Base-by-base conservation (phyloP, 1,284 basidiomycete species). In the Tilletia horrida region DNA sequence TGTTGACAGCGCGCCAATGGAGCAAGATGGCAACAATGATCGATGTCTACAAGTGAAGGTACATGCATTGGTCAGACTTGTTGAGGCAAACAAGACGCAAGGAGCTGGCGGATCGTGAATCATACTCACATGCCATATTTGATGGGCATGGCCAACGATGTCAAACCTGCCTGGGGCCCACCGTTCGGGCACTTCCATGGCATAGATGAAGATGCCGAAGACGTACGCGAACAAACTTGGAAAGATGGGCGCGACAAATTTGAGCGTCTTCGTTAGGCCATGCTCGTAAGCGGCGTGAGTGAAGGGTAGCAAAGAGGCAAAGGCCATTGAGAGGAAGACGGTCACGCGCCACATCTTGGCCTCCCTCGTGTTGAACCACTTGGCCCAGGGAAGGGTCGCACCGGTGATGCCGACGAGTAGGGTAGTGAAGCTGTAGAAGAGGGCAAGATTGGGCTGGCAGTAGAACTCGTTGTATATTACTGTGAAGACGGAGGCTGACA, bases 401-500 rank as follows among this genome's bases (percentile, higher is more conserved):
- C 79, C 78, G 7, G 71, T 70, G 25, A 75, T 27, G 40, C 78
- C 80, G 21, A 81, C 73, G 14, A 74, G 9, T 43, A 79, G 65
- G 35, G 77, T 76, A 2, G 78, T 78, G 31, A 72, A 57, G 18
- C 73, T 72, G 69, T 81, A 81, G 59, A 76, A 66, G 4, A 78
- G 69, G 35, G 77, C 75, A 25, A 81, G 66, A 40, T 77, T 74
- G 40, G 80, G 79, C 65, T 81, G 80, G 66, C 80, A 81, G 71
- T 81, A 81, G 69, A 81, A 81, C 66, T 72, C 76, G 65, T 81
- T 81, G 74, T 81, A 81, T 9, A 81, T 75, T 0, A 76, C 69
- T 4, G 80, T 80, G 67, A 73, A 75, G 52, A 81, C 74, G 3
- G 75, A 76, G 4, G 80, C 80, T 8, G 80, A 77, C 11, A 81